Evolutionary conservation across 1,284 basidiomycete genomes (phyloP).

Genomic region (Hemileia vastatrix): DNA sequence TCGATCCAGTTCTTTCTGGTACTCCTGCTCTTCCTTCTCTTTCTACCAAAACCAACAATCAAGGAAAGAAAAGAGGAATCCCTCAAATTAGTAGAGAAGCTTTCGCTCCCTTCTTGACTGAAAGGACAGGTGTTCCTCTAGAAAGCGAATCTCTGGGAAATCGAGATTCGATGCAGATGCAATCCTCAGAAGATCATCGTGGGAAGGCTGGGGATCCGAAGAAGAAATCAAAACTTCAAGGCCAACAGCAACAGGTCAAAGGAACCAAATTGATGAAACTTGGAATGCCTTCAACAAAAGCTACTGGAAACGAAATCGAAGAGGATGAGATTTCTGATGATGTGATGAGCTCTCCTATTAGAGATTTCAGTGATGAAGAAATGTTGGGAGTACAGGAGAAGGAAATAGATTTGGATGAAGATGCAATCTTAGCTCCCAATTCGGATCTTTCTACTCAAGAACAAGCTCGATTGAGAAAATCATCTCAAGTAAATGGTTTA

Average conservation of each 20-base stretch:
- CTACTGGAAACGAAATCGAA: background rate
- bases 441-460: background rate
- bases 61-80: background rate
- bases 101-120: background rate
- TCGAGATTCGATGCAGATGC: background rate
- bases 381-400: background rate
- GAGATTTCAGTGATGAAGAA: background rate
- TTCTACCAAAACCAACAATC: background rate
- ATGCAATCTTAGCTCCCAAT: background rate
- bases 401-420: background rate
- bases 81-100: background rate
- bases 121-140: background rate
- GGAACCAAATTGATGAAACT: background rate
- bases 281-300: background rate
- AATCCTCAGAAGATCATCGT: background rate
- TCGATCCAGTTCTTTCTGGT: background rate
- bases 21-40: background rate
- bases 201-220: background rate
- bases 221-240: background rate
- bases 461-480: background rate
- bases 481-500: no score
- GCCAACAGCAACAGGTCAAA: background rate
- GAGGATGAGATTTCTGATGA: background rate
- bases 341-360: background rate
- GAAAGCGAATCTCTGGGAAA: background rate